phyloP scores from a whole-genome alignment of 352 stramenopile genomes.

The Phytophthora syringae region DNA sequence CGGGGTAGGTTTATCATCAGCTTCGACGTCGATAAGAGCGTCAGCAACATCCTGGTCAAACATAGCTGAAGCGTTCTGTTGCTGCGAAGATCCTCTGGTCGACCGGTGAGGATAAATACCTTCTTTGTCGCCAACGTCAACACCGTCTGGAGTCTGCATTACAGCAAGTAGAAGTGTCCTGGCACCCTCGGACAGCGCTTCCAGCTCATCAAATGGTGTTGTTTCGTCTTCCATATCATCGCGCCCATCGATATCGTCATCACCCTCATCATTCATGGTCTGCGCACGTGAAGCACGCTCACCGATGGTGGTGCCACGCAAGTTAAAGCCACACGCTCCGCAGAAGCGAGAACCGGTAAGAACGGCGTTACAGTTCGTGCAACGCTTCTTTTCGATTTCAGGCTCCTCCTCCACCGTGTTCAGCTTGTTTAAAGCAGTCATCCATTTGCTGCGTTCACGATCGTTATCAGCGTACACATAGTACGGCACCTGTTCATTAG shows the following conservation, averaged over 20 bases:
- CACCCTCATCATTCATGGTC: conserved; percentile 27
- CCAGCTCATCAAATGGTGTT: conserved; percentile 84
- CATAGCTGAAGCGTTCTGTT: conserved; percentile 29
- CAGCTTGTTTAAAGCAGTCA: conserved; percentile 85
- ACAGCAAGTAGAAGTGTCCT: conserved; percentile 85
- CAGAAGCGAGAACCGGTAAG: conserved; percentile 89
- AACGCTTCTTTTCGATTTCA: conserved; percentile 84
- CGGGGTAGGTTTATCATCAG: conserved; percentile 21
- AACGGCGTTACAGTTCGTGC: conserved; percentile 83
- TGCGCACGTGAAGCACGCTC: conserved; percentile 47
- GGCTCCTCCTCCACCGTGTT: conserved; percentile 74
- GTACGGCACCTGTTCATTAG: conserved; percentile 88
- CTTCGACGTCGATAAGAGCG: conserved; percentile 31
- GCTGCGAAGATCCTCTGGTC: conserved; percentile 39
- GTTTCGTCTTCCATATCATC: conserved; percentile 86
- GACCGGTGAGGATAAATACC: conserved; percentile 47
- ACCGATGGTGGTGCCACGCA: conserved; percentile 75
- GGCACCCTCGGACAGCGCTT: conserved; percentile 86
- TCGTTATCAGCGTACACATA: conserved; percentile 92
- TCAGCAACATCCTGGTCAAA: conserved; percentile 51
- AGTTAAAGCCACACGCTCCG: conserved; percentile 87
- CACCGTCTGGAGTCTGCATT: conserved; percentile 87
- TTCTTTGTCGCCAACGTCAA: conserved; percentile 77
- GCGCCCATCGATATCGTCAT: conserved; percentile 55
- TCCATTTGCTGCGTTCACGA: conserved; percentile 88